Conservation (phyloP, 768 basidiomycete genomes). For the Pisolithus sp. region DNA sequence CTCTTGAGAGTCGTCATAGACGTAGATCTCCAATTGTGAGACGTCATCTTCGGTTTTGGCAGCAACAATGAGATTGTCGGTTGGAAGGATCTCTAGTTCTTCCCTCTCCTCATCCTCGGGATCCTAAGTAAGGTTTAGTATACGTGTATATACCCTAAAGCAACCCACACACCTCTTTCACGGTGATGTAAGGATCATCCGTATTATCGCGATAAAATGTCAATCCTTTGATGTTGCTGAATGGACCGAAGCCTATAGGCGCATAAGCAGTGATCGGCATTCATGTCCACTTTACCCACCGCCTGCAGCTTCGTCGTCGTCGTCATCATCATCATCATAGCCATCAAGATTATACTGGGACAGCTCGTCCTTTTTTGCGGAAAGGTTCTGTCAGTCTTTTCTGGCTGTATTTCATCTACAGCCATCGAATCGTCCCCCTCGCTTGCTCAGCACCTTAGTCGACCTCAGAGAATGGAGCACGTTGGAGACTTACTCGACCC, state of each 20-base stretch:
- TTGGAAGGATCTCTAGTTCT: constrained; percentile 82
- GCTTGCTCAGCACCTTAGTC: constrained; percentile 24
- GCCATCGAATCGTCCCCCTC: constrained; percentile 60
- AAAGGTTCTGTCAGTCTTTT: constrained; percentile 22
- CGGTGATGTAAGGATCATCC: constrained; percentile 94
- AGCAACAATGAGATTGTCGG: constrained; percentile 87
- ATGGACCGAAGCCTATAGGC: constrained; percentile 60
- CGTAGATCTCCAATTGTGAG: constrained; percentile 91
- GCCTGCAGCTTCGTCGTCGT: constrained; percentile 40
- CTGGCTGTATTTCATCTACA: constrained; percentile 34
- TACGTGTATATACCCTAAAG: neutral
- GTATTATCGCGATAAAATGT: constrained; percentile 87
- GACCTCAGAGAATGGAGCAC: constrained; percentile 7
- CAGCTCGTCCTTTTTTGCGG: constrained; percentile 55
- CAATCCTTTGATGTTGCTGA: constrained; percentile 93
- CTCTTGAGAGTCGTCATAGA: constrained; percentile 89
- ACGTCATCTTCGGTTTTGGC: constrained; percentile 97
- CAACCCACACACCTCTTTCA: constrained; percentile 69
- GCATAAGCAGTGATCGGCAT: neutral
- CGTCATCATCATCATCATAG: constrained; percentile 57
- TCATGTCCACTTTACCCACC: constrained; percentile 13
- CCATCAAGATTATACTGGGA: constrained; percentile 85
- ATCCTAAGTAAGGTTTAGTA: constrained; percentile 36
- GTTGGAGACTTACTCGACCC: constrained; percentile 78
- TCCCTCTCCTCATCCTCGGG: constrained; percentile 77